Evolutionary conservation across 345 rosid genomes (phyloP).

Genomic region (Ceriops decandra): DNA sequence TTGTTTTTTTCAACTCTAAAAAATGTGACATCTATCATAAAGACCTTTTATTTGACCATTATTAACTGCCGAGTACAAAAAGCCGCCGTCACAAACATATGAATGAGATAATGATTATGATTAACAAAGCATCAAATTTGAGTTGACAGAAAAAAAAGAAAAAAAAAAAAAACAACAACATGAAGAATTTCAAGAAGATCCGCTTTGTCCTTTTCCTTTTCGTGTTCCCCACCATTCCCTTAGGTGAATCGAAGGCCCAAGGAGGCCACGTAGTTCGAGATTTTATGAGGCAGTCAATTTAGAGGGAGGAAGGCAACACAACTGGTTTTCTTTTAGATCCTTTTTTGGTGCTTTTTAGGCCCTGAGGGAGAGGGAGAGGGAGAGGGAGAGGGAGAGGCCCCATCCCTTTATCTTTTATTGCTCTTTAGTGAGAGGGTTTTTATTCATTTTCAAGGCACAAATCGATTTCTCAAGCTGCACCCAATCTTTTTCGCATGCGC

Average conservation of each 20-base stretch:
- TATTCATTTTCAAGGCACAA: too few relatives aligned
- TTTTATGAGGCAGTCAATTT: conserved; percentile 50
- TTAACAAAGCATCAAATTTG: neutral
- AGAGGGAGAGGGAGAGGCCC: conserved; percentile 14
- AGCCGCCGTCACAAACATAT: too few relatives aligned
- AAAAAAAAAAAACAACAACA: neutral
- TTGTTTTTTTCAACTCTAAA: too few relatives aligned
- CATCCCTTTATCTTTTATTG: conserved; percentile 5
- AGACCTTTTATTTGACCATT: too few relatives aligned
- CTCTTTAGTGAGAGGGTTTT: neutral
- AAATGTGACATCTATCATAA: too few relatives aligned
- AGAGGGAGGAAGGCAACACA: conserved; percentile 19
- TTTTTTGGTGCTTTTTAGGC: conserved; percentile 18
- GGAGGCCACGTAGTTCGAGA: conserved; percentile 5
- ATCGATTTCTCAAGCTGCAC: too few relatives aligned
- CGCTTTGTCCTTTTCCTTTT: conserved; percentile 16
- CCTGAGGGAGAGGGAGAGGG: conserved; percentile 4
- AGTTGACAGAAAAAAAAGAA: conserved; percentile 16
- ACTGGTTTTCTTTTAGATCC: conserved; percentile 15
- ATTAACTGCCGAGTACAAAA: too few relatives aligned
- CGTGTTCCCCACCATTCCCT: conserved; percentile 5
- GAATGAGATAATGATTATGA: conserved; percentile 9
- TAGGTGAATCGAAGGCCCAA: neutral
- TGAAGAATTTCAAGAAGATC: conserved; percentile 36
- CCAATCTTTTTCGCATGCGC: neutral